These are phyloP conservation scores for Aureobasidium sp. DNA, from an alignment of 2,329 filamentous ascomycete genomes.

Conservation along the genomic window DNA sequence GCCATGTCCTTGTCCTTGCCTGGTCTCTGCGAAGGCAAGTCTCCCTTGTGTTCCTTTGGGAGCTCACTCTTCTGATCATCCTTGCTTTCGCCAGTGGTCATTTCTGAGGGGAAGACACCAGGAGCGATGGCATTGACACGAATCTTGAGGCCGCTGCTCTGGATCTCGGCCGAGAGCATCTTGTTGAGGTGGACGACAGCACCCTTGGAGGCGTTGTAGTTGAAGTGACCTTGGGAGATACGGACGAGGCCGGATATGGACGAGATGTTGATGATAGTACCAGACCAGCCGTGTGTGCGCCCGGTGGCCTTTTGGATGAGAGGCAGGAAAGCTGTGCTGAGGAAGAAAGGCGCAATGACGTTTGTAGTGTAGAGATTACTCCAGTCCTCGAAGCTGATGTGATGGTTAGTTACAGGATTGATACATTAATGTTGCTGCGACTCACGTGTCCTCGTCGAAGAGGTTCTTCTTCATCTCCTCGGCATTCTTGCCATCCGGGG, in stretches of 20 bases:
- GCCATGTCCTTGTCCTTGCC: conserved; percentile 53
- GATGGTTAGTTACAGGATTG: conserved; percentile 34
- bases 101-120: conserved; percentile 51
- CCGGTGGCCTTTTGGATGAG: conserved; percentile 39
- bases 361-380: conserved; percentile 40
- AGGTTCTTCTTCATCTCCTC: conserved; percentile 18
- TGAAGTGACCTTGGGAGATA: conserved; percentile 39
- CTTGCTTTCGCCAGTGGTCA: conserved; percentile 46
- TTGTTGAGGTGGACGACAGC: conserved; percentile 50
- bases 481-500: conserved; percentile 33
- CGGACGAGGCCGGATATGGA: conserved; percentile 40
- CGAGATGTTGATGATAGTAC: conserved; percentile 40
- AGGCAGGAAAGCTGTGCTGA: conserved; percentile 39
- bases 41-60: conserved; percentile 37
- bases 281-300: conserved; percentile 24
- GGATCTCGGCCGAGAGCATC: conserved; percentile 47
- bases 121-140: conserved; percentile 52
- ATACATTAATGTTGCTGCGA: background rate
- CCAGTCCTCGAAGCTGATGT: conserved; percentile 36
- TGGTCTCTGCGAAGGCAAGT: conserved; percentile 44
- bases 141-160: conserved; percentile 40
- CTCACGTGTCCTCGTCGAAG: background rate
- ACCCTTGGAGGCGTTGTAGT: conserved; percentile 44
- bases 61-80: conserved; percentile 48
- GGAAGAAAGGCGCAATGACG: conserved; percentile 42